A percentile compares a stretch with the other conserved stretches of the same genome.
These are phyloP conservation scores for Penicillium herquei DNA, from an alignment of 495 filamentous ascomycete species.

Conservation along the genomic window DNA sequence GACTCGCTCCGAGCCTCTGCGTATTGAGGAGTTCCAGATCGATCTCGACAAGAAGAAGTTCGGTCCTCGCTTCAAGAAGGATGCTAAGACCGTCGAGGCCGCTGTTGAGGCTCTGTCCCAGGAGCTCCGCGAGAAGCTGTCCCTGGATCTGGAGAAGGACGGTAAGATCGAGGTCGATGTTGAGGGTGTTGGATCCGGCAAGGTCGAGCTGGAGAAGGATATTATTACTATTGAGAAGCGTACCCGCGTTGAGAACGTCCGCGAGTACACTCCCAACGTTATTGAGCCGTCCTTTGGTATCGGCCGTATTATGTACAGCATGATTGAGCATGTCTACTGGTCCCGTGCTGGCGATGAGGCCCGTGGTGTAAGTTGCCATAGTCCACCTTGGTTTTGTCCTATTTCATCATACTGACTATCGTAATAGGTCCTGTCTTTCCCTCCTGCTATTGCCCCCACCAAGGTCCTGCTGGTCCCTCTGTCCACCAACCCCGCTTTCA, in stretches of 20 bases:
- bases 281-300: slow-evolving; percentile 88
- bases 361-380: slow-evolving; percentile 54
- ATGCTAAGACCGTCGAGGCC: slow-evolving; percentile 69
- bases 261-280: slow-evolving; percentile 80
- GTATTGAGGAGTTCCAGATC: slow-evolving; percentile 71
- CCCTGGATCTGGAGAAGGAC: slow-evolving; percentile 59
- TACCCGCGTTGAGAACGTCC: slow-evolving; percentile 63
- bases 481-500: slow-evolving; percentile 57
- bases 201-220: slow-evolving; percentile 69
- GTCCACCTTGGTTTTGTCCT: not conserved
- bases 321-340: slow-evolving; percentile 82
- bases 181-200: slow-evolving; percentile 58
- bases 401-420: slow-evolving; percentile 2
- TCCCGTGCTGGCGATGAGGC: slow-evolving; percentile 61
- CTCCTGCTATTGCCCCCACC: slow-evolving; percentile 62
- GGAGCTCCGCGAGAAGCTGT: slow-evolving; percentile 67
- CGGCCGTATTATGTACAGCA: slow-evolving; percentile 72
- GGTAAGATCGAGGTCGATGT: slow-evolving; percentile 70
- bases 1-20: slow-evolving; percentile 61
- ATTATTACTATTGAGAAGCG: slow-evolving; percentile 69
- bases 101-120: slow-evolving; percentile 66
- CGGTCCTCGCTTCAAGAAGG: slow-evolving; percentile 77
- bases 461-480: slow-evolving; percentile 70
- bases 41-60: slow-evolving; percentile 83
- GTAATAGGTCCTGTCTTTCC: slow-evolving; percentile 63